Percentiles rank a stretch among this genome's conserved stretches.
phyloP scores from a whole-genome alignment of 2,329 filamentous ascomycete genomes.

The Hymenoscyphus occultus region DNA sequence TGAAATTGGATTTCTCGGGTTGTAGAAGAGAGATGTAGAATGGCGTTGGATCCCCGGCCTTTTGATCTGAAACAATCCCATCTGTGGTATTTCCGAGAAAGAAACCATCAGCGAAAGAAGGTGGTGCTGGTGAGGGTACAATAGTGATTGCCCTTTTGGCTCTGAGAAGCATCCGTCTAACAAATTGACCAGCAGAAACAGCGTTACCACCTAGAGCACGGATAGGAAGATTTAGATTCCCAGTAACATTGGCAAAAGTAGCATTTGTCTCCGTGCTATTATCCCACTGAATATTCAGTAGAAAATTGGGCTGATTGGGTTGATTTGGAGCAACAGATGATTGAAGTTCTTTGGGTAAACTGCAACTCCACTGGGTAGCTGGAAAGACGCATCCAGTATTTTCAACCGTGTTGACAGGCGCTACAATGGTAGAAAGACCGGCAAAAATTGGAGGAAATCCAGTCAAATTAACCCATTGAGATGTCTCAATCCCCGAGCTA shows the following conservation, averaged over 20 bases:
- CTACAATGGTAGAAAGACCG: slow-evolving; percentile 74
- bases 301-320: slow-evolving; percentile 71
- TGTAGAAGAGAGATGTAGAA: slow-evolving; percentile 78
- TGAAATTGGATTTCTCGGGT: slow-evolving; percentile 39
- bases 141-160: slow-evolving; percentile 40
- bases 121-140: slow-evolving; percentile 45
- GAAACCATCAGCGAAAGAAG: slow-evolving; percentile 58
- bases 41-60: slow-evolving; percentile 81
- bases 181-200: slow-evolving; percentile 35
- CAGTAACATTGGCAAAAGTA: slow-evolving; percentile 42
- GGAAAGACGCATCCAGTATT: slow-evolving; percentile 69
- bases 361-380: slow-evolving; percentile 80
- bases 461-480: slow-evolving; percentile 78
- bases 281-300: slow-evolving; percentile 75
- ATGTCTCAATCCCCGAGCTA: slow-evolving; percentile 39
- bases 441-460: slow-evolving; percentile 84
- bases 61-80: slow-evolving; percentile 59
- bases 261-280: slow-evolving; percentile 47
- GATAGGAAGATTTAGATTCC: slow-evolving; percentile 27
- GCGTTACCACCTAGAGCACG: slow-evolving; percentile 31
- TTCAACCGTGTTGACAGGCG: slow-evolving; percentile 63
- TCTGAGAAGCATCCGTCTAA: slow-evolving; percentile 32
- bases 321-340: slow-evolving; percentile 59
- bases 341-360: slow-evolving; percentile 75
- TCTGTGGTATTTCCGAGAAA: slow-evolving; percentile 89